phyloP scores from a whole-genome alignment of 495 filamentous ascomycete genomes.

The Opeltia flavorubescens region DNA sequence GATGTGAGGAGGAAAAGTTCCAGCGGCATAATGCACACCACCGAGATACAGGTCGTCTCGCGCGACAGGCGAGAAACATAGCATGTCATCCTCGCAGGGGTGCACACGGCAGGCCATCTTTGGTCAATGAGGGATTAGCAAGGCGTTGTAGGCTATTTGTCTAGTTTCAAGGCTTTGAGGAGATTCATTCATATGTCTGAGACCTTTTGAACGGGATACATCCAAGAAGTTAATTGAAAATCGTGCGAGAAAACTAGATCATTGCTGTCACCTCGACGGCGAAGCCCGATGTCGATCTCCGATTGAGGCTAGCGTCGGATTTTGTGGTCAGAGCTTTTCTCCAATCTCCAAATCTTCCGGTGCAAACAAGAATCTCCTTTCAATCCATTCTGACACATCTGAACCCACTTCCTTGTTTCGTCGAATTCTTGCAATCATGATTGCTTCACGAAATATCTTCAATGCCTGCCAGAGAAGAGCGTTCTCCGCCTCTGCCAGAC shows the following conservation, averaged over 20 bases:
- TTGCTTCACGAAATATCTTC: constrained; percentile 58
- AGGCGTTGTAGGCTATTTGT: background rate
- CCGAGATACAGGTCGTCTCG: background rate
- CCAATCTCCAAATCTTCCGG: no score
- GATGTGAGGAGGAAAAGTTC: background rate
- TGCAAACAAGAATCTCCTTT: background rate
- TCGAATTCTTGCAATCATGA: constrained; percentile 43
- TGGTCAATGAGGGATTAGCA: background rate
- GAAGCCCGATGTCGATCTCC: no score
- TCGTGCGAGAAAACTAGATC: no score
- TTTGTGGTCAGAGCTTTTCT: no score
- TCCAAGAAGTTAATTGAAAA: no score
- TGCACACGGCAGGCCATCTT: no score
- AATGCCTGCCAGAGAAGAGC: constrained; percentile 66
- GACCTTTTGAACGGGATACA: no score
- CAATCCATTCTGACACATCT: background rate
- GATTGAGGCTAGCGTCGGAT: no score
- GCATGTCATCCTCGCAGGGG: no score
- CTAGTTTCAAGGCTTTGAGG: no score
- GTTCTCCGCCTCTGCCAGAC: constrained; percentile 83
- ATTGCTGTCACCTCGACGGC: no score
- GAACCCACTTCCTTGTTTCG: background rate
- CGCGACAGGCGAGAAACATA: background rate
- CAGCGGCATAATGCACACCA: background rate
- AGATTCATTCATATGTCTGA: no score